Conservation (phyloP, 1,284 basidiomycete species). For the Prillingera fragicola region DNA sequence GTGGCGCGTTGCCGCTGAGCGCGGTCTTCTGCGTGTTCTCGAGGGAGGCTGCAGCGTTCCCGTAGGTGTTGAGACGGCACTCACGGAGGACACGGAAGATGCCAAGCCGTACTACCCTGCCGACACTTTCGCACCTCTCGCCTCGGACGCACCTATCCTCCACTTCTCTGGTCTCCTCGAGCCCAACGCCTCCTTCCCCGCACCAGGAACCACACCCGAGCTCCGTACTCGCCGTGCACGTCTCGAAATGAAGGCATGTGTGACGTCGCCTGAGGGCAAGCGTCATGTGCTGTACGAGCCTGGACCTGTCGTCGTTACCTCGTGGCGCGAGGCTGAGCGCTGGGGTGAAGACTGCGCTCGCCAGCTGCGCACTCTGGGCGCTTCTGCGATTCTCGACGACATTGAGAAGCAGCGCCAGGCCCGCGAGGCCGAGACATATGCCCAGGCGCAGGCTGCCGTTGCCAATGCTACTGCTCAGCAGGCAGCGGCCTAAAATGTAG, state of each 20-base stretch:
- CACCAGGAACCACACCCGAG: slow-evolving; percentile 13
- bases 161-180: slow-evolving; percentile 45
- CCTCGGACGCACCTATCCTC: slow-evolving; percentile 32
- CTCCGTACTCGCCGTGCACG: slow-evolving; percentile 34
- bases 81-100: slow-evolving; percentile 26
- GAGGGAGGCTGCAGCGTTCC: slow-evolving; percentile 98
- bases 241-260: slow-evolving; percentile 67
- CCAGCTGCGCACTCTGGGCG: slow-evolving; percentile 62
- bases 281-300: slow-evolving; percentile 65
- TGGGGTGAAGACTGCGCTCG: slow-evolving; percentile 64
- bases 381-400: slow-evolving; percentile 68
- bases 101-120: slow-evolving; percentile 12
- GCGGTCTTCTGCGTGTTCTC: slow-evolving; percentile 75
- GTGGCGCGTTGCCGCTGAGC: slow-evolving; percentile 73
- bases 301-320: slow-evolving; percentile 54
- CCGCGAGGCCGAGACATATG: slow-evolving; percentile 53
- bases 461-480: no score
- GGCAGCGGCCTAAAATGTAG: no score
- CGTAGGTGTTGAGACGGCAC: slow-evolving; percentile 70
- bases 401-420: slow-evolving; percentile 63
- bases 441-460: slow-evolving; percentile 20
- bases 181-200: slow-evolving; percentile 8
- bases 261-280: slow-evolving; percentile 69
- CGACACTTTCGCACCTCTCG: slow-evolving; percentile 18
- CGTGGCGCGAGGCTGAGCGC: slow-evolving; percentile 59